Evolutionary conservation across 1,284 basidiomycete genomes (phyloP), one percentile per base, ranked within the genome.

Genomic region (Sutorius eximius): DNA sequence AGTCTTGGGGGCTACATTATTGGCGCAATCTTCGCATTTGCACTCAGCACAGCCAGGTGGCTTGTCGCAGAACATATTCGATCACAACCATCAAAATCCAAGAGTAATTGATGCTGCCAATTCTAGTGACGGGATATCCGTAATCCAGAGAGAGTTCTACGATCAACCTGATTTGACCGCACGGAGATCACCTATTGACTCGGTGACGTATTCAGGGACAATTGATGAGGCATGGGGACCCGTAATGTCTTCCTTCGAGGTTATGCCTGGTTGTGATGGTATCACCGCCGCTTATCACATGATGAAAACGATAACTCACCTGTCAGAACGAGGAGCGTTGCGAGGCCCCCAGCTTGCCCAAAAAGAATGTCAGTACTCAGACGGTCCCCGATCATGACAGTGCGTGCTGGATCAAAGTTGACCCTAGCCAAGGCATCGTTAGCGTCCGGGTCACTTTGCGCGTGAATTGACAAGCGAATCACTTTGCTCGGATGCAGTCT

Each of bases 401-500:
- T 95, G 46, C 87, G 79, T 53, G 80, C 74, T 36, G 89, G 89
- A 71, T 98, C 90, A 68, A 93, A 95, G 45, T 90, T 70, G 63
- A 95, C 86, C 72, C 92, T 94, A 63, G 18, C 16, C 40, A 18
- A n/a, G 44, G 44, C n/a, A 38, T 40, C 18, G 41, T 60, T 41
- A 60, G 53, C 27, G 24, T 36, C 22, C 5, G 20, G 10, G 1
- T 5, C 24, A 6, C 9, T 51, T 27, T 33, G 40, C 32, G 37
- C 16, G 45, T 29, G 16, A 44, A 36, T 32, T 27, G 15, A 20
- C 13, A 41, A 27, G 33, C 40, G 24, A 75, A 84, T 64, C 61
- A 95, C 93, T 95, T 95, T n/a, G 93, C 91, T 61, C 89, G 86
- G 71, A 99, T 95, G 68, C 93, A 94, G 70, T 98, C 95, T 61